A percentile compares a stretch with the other conserved stretches of the same genome.
These are phyloP conservation scores for Colletotrichum sp. DNA, from an alignment of 2,329 filamentous ascomycete genomes.

Conservation along the genomic window DNA sequence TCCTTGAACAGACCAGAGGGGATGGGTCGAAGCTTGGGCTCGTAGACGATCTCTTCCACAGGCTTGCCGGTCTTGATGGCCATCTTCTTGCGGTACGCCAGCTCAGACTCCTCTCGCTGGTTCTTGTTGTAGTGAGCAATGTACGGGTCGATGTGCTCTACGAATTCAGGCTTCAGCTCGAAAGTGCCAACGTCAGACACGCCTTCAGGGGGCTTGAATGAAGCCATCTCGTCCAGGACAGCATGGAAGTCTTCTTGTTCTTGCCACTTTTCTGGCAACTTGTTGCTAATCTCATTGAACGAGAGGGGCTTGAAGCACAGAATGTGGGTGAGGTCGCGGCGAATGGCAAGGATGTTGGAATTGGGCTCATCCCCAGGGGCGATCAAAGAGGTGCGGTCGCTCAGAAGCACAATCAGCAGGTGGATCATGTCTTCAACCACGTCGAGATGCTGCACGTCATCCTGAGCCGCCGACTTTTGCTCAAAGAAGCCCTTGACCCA, in stretches of 20 bases:
- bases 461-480: constrained; percentile 74
- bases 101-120: constrained; percentile 93
- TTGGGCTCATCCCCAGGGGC: constrained; percentile 69
- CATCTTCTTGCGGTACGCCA: constrained; percentile 84
- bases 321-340: constrained; percentile 89
- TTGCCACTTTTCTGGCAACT: constrained; percentile 86
- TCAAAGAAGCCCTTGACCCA: constrained; percentile 89
- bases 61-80: constrained; percentile 86
- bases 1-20: constrained; percentile 77
- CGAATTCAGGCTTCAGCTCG: constrained; percentile 83
- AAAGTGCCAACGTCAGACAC: constrained; percentile 93
- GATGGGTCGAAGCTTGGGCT: constrained; percentile 82
- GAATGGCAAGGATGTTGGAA: constrained; percentile 73
- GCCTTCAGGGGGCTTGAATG: constrained; percentile 88
- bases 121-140: constrained; percentile 97
- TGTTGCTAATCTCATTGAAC: constrained; percentile 87
- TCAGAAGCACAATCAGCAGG: constrained; percentile 87
- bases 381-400: constrained; percentile 83
- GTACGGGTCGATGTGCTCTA: constrained; percentile 92
- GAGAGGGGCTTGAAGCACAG: constrained; percentile 96
- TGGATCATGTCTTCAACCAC: constrained; percentile 96
- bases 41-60: constrained; percentile 85
- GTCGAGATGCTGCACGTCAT: constrained; percentile 88
- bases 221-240: constrained; percentile 86
- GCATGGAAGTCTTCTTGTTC: constrained; percentile 88